phyloP scores from a whole-genome alignment of 208 protist species.

The Vickermania ingenoplastis region DNA sequence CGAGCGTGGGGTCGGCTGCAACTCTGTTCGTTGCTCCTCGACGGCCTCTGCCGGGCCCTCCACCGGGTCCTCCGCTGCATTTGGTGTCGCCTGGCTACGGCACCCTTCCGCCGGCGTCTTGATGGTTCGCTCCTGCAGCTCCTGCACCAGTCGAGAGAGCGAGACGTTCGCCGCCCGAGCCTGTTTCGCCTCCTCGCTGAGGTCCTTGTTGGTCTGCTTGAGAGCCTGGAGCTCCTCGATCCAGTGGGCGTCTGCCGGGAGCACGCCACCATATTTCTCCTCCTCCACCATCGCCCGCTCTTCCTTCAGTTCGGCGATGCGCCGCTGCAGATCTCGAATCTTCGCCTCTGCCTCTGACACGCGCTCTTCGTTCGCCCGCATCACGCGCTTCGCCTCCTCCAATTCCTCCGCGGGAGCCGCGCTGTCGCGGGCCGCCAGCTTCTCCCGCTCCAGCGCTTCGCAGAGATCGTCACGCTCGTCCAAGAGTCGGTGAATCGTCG shows the following conservation, averaged over 20 bases:
- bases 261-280: background rate
- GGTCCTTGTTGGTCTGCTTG: conserved; percentile 24
- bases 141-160: conserved; percentile 3
- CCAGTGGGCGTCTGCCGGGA: background rate
- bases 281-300: conserved; percentile 11
- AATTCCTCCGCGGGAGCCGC: conserved; percentile 3
- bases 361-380: conserved; percentile 14
- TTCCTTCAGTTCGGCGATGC: conserved; percentile 17
- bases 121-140: conserved; percentile 4
- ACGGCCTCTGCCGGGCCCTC: background rate
- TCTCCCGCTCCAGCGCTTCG: conserved; percentile 19
- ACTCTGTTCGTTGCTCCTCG: background rate
- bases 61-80: too few species aligned
- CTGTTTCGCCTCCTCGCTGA: conserved; percentile 1
- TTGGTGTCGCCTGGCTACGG: too few species aligned
- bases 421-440: conserved; percentile 7
- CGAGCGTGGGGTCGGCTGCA: background rate
- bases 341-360: conserved; percentile 29
- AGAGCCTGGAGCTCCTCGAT: conserved; percentile 6
- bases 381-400: conserved; percentile 10
- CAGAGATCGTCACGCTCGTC: conserved; percentile 15
- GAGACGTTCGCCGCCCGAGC: background rate
- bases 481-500: conserved; percentile 13
- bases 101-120: too few species aligned
- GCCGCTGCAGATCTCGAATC: conserved; percentile 16